Conservation (phyloP, 805 yeast genomes). For the Cyberlindnera sargentensis region DNA sequence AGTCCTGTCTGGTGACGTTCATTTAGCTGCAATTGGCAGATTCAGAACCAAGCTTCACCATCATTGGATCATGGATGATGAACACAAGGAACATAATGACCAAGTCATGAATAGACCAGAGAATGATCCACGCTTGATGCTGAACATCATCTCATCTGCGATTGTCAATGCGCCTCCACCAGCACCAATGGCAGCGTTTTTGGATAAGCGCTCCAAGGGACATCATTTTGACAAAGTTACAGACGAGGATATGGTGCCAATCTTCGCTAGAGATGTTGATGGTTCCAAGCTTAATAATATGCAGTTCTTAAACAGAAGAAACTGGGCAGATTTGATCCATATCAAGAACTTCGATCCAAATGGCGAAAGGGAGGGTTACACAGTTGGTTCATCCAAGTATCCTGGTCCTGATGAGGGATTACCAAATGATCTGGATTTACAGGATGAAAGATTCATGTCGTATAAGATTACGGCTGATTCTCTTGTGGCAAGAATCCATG, state of each 20-base stretch:
- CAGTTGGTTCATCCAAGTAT: conserved; percentile 25
- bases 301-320: conserved; percentile 57
- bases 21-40: conserved; percentile 77
- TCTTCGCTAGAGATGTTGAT: conserved; percentile 56
- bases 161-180: conserved; percentile 94
- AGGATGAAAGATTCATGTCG: conserved; percentile 30
- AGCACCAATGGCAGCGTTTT: conserved; percentile 66
- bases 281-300: conserved; percentile 41
- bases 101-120: conserved; percentile 45
- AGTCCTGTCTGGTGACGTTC: conserved; percentile 90
- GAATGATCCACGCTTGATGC: conserved; percentile 65
- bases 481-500: conserved; percentile 63
- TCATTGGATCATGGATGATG: conserved; percentile 29
- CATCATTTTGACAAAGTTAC: conserved; percentile 63
- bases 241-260: conserved; percentile 75
- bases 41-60: conserved; percentile 51
- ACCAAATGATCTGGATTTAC: conserved; percentile 7
- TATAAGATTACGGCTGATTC: conserved; percentile 54
- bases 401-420: conserved; percentile 35
- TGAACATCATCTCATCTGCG: conserved; percentile 85
- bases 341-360: conserved; percentile 29
- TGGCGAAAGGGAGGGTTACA: conserved; percentile 17
- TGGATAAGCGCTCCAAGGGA: conserved; percentile 54
- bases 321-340: conserved; percentile 66
- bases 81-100: conserved; percentile 31